A percentile compares a stretch with the other conserved stretches of the same genome.
phyloP scores from a whole-genome alignment of 345 rosid species.

The Bruguiera parviflora region DNA sequence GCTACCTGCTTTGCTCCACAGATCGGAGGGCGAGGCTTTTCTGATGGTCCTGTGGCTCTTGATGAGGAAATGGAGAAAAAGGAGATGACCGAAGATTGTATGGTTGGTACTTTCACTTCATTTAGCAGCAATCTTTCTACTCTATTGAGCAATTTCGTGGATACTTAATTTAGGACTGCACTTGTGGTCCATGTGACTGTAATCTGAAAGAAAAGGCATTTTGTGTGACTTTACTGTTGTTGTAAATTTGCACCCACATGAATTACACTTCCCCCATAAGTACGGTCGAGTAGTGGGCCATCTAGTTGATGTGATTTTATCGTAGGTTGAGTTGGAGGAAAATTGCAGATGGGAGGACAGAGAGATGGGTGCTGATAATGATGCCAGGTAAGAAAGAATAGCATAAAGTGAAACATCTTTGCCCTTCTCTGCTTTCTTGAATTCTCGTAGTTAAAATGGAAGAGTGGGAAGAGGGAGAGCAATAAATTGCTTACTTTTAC shows the following conservation, averaged over 20 bases:
- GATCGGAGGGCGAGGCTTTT: conserved; percentile 30
- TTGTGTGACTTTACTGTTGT: background rate
- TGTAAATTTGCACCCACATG: conserved; percentile 31
- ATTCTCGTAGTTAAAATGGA: conserved; percentile 25
- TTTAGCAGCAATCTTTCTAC: no score
- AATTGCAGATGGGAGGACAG: conserved; percentile 14
- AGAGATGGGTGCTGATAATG: conserved; percentile 25
- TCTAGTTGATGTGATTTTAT: conserved; percentile 8
- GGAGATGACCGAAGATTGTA: conserved; percentile 8
- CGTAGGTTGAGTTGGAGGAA: conserved; percentile 26
- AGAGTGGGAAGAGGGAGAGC: conserved; percentile 9
- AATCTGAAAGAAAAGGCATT: background rate
- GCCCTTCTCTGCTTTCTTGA: conserved; percentile 38
- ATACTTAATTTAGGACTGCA: conserved; percentile 29
- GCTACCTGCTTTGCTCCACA: conserved; percentile 17
- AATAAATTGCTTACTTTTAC: conserved; percentile 23
- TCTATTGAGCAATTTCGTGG: background rate
- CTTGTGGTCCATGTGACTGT: conserved; percentile 22
- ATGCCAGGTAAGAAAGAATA: conserved; percentile 52
- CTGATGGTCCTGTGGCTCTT: conserved; percentile 1
- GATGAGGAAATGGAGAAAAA: background rate
- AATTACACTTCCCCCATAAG: background rate
- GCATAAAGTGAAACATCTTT: conserved; percentile 13
- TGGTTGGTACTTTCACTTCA: conserved; percentile 28
- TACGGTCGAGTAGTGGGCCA: conserved; percentile 2